phyloP scores from a whole-genome alignment of 352 stramenopile genomes.

The Blastocystis sp. region DNA sequence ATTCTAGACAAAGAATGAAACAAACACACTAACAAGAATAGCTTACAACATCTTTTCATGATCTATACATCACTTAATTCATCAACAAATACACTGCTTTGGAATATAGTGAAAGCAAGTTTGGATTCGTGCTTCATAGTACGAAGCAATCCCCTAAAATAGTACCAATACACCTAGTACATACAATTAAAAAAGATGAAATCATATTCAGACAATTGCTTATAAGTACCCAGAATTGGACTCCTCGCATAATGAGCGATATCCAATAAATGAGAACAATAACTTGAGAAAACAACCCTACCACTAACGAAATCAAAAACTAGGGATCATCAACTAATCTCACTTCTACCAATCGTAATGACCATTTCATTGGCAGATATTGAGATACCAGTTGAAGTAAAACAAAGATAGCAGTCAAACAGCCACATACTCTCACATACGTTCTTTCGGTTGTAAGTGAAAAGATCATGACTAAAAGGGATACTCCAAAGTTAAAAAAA shows the following conservation, averaged over 20 bases:
- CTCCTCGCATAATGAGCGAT: background rate
- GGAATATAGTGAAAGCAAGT: background rate
- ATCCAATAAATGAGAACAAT: constrained; percentile 4
- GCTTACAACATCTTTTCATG: background rate
- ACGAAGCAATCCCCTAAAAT: background rate
- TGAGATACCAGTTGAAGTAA: background rate
- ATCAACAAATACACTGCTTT: background rate
- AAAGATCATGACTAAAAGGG: background rate
- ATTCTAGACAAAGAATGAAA: background rate
- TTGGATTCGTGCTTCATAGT: background rate
- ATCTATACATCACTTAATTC: background rate
- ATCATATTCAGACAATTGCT: background rate
- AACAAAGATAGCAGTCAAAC: background rate
- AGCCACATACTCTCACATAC: background rate
- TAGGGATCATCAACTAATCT: background rate
- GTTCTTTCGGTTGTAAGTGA: background rate
- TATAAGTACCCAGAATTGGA: background rate
- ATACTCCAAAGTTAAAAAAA: background rate
- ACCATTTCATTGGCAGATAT: background rate
- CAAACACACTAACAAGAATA: background rate
- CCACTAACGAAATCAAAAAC: background rate
- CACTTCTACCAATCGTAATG: background rate
- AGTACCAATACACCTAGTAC: background rate
- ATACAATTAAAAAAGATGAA: background rate
- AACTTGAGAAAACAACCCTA: background rate